phyloP scores from a whole-genome alignment of 2,329 filamentous ascomycete species.

The Alternaria arbusti region DNA sequence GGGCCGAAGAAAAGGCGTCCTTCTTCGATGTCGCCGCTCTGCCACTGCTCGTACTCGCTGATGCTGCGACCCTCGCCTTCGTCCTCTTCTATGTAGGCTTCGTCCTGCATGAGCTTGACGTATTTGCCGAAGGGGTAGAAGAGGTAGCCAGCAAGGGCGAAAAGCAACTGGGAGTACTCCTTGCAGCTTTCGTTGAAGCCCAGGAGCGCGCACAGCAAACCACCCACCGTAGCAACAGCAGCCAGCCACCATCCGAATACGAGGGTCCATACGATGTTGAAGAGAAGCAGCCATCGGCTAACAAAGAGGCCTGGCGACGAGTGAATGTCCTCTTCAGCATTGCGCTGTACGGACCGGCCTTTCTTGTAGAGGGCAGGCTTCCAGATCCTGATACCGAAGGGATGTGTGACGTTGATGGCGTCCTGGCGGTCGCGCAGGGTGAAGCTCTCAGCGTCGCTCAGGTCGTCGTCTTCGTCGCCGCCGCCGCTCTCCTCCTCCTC shows the following conservation, averaged over 20 bases:
- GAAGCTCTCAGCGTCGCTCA: slow-evolving; percentile 96
- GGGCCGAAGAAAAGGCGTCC: slow-evolving; percentile 96
- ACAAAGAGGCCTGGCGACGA: slow-evolving; percentile 89
- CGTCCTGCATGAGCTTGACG: slow-evolving; percentile 90
- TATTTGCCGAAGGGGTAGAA: slow-evolving; percentile 98
- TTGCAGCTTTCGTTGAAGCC: slow-evolving; percentile 77
- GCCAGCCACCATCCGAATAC: slow-evolving; percentile 97
- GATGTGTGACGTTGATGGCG: slow-evolving; percentile 98
- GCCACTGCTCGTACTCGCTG: slow-evolving; percentile 98
- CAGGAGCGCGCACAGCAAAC: slow-evolving; percentile 78
- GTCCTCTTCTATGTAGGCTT: slow-evolving; percentile 92
- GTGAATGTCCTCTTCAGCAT: slow-evolving; percentile 95
- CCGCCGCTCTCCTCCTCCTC: slow-evolving; percentile 57
- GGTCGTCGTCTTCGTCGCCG: slow-evolving; percentile 69
- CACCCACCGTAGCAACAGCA: slow-evolving; percentile 74
- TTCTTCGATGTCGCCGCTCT: slow-evolving; percentile 95
- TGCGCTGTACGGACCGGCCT: slow-evolving; percentile 92
- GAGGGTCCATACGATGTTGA: slow-evolving; percentile 89
- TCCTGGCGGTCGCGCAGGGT: slow-evolving; percentile 96
- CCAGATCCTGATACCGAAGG: slow-evolving; percentile 98
- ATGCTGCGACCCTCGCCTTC: slow-evolving; percentile 95
- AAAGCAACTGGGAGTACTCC: slow-evolving; percentile 85
- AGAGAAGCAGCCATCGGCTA: slow-evolving; percentile 81
- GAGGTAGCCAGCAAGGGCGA: slow-evolving; percentile 83
- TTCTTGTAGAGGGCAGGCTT: slow-evolving; percentile 99